Conservation (phyloP, 495 filamentous ascomycete species). For the Podospora pseudopauciseta region DNA sequence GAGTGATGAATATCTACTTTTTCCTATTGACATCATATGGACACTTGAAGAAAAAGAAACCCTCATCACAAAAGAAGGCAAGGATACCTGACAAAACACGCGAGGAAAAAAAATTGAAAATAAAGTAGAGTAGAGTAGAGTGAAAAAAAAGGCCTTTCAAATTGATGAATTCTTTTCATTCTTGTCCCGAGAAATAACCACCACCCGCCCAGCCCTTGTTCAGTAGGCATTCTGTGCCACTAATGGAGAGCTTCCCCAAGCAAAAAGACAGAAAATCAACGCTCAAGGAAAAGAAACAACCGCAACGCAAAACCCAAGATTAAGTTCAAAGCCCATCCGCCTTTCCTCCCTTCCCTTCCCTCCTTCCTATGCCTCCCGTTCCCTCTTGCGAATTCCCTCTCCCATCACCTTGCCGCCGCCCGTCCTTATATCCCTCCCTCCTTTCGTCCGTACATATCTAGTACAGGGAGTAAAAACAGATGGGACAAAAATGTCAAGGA, state of each 20-base stretch:
- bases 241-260: background rate
- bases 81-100: background rate
- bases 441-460: constrained; percentile 20
- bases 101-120: background rate
- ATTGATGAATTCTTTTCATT: constrained; percentile 1
- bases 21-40: background rate
- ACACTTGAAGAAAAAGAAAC: constrained; percentile 8
- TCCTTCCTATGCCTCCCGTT: constrained; percentile 17
- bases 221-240: background rate
- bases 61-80: constrained; percentile 6
- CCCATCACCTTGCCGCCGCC: constrained; percentile 10
- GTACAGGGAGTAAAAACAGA: constrained; percentile 32
- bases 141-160: background rate
- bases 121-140: background rate
- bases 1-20: background rate
- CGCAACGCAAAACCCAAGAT: background rate
- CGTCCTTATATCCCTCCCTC: constrained; percentile 23
- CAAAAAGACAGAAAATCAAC: background rate
- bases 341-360: constrained; percentile 7
- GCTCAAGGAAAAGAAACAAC: constrained; percentile 1
- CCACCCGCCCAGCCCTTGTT: background rate
- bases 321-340: constrained; percentile 8
- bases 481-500: constrained; percentile 21
- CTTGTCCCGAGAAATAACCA: background rate
- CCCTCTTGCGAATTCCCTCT: constrained; percentile 5